Base-by-base conservation (phyloP, 352 stramenopile genomes). In the Phytophthora foliorum region DNA sequence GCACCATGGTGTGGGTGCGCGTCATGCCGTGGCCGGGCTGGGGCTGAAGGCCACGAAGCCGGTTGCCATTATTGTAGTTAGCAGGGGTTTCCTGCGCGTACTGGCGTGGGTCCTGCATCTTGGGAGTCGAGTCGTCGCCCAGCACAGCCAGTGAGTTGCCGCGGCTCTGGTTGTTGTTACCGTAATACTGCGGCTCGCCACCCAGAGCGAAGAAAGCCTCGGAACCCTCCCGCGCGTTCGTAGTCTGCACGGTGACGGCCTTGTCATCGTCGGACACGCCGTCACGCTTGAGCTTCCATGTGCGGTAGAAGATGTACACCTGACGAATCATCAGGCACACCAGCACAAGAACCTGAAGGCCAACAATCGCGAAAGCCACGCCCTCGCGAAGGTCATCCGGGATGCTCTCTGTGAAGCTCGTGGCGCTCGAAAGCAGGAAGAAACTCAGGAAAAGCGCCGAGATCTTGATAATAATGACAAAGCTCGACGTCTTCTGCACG, bases 401-500 rank as follows among this genome's bases (percentile, higher is more conserved):
- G 39, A 96, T 84, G 39, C 85, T 84, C 42, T 80, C 53, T 3
- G 85, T 89, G 42, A 92, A 88, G 36, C 71, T 83, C 17, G 86
- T 90, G 42, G 85, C 82, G 34, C 82, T 88, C 19, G 83, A 91
- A 16, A 95, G 72, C 4, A 96, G 67, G 60, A 96, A 95, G 56
- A 94, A 86, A 63, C 84, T 91, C 16, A 96, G 59, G 50, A 90
- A 92, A 0, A 96, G 76, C 49, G 81, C 86, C 62, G 87, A 93
- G 61, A 95, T 95, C 84, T 96, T 96, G 75, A 96, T 92, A 57
- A 96, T 91, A 57, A 91, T 94, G 68, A 96, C 88, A 66, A 96
- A 94, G 24, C 85, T 92, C 48, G 89, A 91, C 32, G 89, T 93
- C 58, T 89, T 88, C 64, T 96, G 89, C 50, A 96, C 84, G 27